phyloP scores from a whole-genome alignment of 2,329 filamentous ascomycete species.

The Monosporascus sp. region DNA sequence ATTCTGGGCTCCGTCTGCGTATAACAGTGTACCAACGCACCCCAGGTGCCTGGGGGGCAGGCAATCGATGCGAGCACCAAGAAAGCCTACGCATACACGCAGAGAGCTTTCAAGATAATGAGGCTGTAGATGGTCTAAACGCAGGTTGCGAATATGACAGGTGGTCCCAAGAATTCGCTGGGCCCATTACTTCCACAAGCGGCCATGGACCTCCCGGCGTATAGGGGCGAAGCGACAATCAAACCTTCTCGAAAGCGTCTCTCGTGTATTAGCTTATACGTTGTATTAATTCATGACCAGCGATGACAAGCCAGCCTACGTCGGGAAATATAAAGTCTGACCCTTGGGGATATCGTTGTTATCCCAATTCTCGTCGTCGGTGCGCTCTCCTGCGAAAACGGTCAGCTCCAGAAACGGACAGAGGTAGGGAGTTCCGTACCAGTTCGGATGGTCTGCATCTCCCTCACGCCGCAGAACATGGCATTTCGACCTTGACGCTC shows the following conservation, averaged over 20 bases:
- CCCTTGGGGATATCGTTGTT: conserved; percentile 28
- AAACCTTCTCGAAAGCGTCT: conserved; percentile 8
- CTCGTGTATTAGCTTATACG: conserved; percentile 12
- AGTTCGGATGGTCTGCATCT: conserved; percentile 36
- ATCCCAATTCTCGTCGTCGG: conserved; percentile 29
- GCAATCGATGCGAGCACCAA: not conserved
- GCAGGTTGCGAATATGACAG: no score
- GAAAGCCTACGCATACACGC: not conserved
- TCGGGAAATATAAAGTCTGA: conserved; percentile 27
- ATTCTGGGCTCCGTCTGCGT: not conserved
- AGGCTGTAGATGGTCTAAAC: not conserved
- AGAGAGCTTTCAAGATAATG: not conserved
- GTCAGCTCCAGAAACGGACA: not conserved
- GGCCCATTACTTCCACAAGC: not conserved
- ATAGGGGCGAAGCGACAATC: not conserved
- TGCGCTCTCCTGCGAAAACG: conserved; percentile 13
- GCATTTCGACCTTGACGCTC: conserved; percentile 42
- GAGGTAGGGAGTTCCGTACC: conserved; percentile 3
- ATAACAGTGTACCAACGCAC: not conserved
- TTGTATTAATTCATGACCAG: conserved; percentile 12
- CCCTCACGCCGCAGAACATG: conserved; percentile 50
- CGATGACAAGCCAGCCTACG: conserved; percentile 11
- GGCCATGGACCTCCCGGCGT: no score
- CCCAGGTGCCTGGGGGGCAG: not conserved
- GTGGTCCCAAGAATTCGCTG: not conserved